These are phyloP conservation scores for Tulasnella sp. DNA, from an alignment of 768 basidiomycete species.

Conservation along the genomic window DNA sequence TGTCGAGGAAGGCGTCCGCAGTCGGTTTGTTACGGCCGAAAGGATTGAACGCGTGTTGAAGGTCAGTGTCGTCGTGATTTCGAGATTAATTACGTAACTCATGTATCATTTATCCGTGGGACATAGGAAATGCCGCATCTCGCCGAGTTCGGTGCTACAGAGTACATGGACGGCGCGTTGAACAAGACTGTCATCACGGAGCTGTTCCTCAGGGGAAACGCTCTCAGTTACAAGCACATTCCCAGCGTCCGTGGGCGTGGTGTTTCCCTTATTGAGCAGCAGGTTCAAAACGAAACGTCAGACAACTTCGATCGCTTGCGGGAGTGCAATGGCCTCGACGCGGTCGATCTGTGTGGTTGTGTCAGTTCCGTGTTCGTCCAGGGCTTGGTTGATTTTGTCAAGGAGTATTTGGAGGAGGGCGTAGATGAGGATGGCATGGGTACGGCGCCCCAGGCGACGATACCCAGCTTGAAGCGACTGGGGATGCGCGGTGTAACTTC, in stretches of 20 bases:
- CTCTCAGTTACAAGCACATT: conserved; percentile 39
- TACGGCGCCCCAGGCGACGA: conserved; percentile 30
- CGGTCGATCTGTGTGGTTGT: conserved; percentile 90
- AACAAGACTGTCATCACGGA: conserved; percentile 79
- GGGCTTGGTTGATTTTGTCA: conserved; percentile 75
- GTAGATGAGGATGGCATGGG: conserved; percentile 10
- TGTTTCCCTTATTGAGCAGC: conserved; percentile 40
- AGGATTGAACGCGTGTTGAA: conserved; percentile 70
- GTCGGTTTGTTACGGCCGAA: conserved; percentile 87
- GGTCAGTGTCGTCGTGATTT: conserved; percentile 33
- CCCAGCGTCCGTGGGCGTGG: conserved; percentile 17
- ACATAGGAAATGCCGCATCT: conserved; percentile 80
- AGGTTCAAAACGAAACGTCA: conserved; percentile 65
- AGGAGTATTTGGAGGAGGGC: conserved; percentile 10
- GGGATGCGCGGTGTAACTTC: conserved; percentile 77
- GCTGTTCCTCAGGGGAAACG: conserved; percentile 74
- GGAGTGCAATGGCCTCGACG: conserved; percentile 52
- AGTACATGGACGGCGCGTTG: conserved; percentile 95
- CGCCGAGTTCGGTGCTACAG: conserved; percentile 83
- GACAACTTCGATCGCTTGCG: conserved; percentile 21
- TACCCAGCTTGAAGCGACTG: conserved; percentile 66
- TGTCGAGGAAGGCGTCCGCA: conserved; percentile 77
- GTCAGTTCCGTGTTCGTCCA: conserved; percentile 84
- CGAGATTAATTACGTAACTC: conserved; percentile 6
- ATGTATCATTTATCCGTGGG: background rate